These are phyloP conservation scores for Diplotaxis tenuifolia DNA, from an alignment of 345 rosid genomes.

Conservation along the genomic window DNA sequence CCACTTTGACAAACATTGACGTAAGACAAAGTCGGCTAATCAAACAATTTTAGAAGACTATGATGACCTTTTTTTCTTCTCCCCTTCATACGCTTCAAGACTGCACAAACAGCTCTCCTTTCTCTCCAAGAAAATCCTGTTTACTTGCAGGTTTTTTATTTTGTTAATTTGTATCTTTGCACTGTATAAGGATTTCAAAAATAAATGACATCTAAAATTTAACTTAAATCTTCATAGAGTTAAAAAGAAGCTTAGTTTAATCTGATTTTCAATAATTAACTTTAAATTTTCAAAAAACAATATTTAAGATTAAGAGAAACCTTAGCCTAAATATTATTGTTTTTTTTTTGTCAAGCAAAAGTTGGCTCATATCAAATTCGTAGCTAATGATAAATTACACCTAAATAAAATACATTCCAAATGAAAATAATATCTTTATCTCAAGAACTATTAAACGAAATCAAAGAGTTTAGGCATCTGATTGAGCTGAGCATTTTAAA, in stretches of 20 bases:
- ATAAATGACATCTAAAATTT: too few species aligned
- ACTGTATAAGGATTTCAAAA: too few species aligned
- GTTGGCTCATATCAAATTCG: neutral
- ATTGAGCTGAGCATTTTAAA: conserved; percentile 18
- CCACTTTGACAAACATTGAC: neutral
- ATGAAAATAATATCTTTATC: neutral
- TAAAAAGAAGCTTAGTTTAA: neutral
- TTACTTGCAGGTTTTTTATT: neutral
- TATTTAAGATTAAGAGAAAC: neutral
- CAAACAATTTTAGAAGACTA: conserved; percentile 13
- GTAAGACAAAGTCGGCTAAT: neutral
- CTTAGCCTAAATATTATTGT: neutral
- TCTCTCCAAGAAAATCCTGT: neutral
- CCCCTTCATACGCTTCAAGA: neutral
- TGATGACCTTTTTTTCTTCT: neutral
- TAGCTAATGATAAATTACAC: neutral
- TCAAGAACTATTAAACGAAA: neutral
- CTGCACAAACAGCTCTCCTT: neutral
- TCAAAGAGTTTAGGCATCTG: neutral
- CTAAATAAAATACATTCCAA: neutral
- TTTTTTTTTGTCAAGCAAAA: neutral
- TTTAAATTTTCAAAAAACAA: neutral
- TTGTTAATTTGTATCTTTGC: too few species aligned
- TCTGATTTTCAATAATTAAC: neutral
- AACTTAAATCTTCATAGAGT: neutral